Base-by-base conservation (phyloP, 306 rosid genomes). In the Ammopiptanthus mongolicus region DNA sequence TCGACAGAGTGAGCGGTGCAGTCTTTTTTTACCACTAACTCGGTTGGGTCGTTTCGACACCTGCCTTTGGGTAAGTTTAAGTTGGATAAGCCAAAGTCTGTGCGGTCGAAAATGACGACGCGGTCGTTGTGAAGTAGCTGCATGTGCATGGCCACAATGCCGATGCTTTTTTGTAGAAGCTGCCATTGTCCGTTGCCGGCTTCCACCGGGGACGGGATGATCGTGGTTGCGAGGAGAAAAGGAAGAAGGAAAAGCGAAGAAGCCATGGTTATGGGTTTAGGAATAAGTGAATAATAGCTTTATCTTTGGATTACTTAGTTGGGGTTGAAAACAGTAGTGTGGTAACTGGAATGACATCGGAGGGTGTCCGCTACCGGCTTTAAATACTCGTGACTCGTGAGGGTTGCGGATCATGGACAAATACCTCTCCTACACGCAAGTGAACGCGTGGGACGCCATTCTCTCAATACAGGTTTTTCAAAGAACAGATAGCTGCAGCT, bases 111-210 rank as follows among this genome's bases (percentile, higher is more conserved):
- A 42, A 91, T 74, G 47, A 90, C 29, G 47, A 94, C 91, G 1
- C 89, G 91, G 79, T 94, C 96, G 78, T 86, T 86, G 78, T 80
- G 80, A 9, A 90, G 83, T 2, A 94, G 69, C 52, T 94, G 98
- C 98, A 94, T 91, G 93, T 94, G 98, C 98, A 94, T 94, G 91
- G 89, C 96, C 0, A 91, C 81, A n/a, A 94, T 78, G 82, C 98
- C 98, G 3, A 93, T 83, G 89, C 29, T 88, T 4, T 69, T 0
- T 4, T 87, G 88, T 13, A 91, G 48, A 18, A 88, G 83, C 18
- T 80, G 76, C 98, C 97, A 91, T 44, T 57, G 44, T 21, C 85
- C 88, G 0, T 83, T 74, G 50, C 73, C 84, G 15, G 86, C 80
- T 13, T 46, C 1, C 1, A 73, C 59, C 3, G 33, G 68, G 14